A percentile compares a stretch with the other conserved stretches of the same genome.
These are phyloP conservation scores for cucumber (Cucumis sativus) DNA, from an alignment of 306 rosid genomes.

Conservation along the genomic window Cucumber_9930_V3 NC_026661.2:11547001-11547500, in stretches of 20 bases:
- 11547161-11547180: conserved; percentile 5
- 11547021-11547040: conserved; percentile 31
- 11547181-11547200: conserved; percentile 69
- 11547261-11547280: conserved; percentile 85
- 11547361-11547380: conserved; percentile 42
- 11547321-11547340: conserved; percentile 12
- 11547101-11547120: not conserved
- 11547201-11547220: conserved; percentile 56
- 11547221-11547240: conserved; percentile 30
- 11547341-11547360: conserved; percentile 9
- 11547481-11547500: conserved; percentile 51
- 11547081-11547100: conserved; percentile 34
- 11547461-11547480: not conserved
- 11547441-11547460: conserved; percentile 5
- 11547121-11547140: not conserved
- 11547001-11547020: conserved; percentile 63
- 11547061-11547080: conserved; percentile 88
- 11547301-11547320: conserved; percentile 66
- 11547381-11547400: conserved; percentile 3
- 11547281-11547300: conserved; percentile 87
- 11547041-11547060: conserved; percentile 67
- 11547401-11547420: not conserved
- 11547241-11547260: conserved; percentile 69
- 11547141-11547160: not conserved
- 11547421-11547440: not conserved